A percentile compares a stretch with the other conserved stretches of the same genome.
Conservation (phyloP, 495 filamentous ascomycete species). For the Collariella sp. region DNA sequence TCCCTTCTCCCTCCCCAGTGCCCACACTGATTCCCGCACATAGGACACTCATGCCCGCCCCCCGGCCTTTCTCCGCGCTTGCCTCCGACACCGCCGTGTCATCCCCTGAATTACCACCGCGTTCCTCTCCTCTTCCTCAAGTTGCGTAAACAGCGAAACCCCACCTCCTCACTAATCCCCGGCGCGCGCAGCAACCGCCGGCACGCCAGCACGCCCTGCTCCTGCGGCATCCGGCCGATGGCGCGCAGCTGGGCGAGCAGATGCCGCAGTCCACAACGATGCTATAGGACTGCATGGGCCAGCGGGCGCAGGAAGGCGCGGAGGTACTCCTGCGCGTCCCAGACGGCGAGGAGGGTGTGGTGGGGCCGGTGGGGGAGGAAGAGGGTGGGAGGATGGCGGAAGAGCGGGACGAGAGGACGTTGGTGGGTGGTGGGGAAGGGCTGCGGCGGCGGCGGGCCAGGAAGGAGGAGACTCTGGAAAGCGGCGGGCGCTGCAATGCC, state of each 20-base stretch:
- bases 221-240: conserved; percentile 10
- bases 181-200: conserved; percentile 13
- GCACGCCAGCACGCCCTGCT: conserved; percentile 10
- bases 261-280: conserved; percentile 13
- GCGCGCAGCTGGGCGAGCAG: conserved; percentile 12
- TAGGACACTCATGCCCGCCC: no score
- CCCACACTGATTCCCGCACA: no score
- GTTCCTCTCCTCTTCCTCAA: not conserved
- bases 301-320: conserved; percentile 10
- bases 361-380: no score
- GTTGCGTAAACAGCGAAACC: conserved; percentile 12
- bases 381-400: no score
- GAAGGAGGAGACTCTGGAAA: no score
- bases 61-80: no score
- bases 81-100: not conserved
- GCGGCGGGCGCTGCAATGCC: no score
- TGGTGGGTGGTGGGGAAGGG: no score
- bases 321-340: conserved; percentile 14
- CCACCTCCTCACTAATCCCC: conserved; percentile 16
- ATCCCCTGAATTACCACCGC: not conserved
- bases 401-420: no score
- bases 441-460: no score
- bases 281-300: conserved; percentile 1
- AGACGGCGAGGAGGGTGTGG: no score
- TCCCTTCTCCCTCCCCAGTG: no score